These are phyloP conservation scores for Sanghuangporus baumii DNA, from an alignment of 1,284 basidiomycete genomes.

Conservation along the genomic window DNA sequence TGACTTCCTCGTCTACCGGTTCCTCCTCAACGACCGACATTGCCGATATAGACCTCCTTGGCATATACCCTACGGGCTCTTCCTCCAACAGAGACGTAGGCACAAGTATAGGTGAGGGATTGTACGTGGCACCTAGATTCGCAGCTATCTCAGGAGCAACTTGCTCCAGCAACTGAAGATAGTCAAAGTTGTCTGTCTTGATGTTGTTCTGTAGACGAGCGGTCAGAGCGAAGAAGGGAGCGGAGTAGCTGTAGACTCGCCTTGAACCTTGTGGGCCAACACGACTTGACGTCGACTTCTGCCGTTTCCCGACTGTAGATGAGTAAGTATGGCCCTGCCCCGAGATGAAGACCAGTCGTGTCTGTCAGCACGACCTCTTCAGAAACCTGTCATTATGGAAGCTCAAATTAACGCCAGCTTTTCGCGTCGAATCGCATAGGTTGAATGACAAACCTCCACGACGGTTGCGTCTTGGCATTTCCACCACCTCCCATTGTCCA, in stretches of 20 bases:
- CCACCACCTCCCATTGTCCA: conserved; percentile 65
- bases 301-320: conserved; percentile 52
- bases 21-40: conserved; percentile 7
- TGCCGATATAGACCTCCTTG: conserved; percentile 8
- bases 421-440: neutral
- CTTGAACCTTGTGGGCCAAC: conserved; percentile 12
- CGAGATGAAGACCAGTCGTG: conserved; percentile 59
- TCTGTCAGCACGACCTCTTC: conserved; percentile 65
- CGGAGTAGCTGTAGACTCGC: neutral
- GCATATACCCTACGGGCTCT: neutral
- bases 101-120: neutral
- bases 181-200: conserved; percentile 4
- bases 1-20: neutral
- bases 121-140: conserved; percentile 1
- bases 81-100: neutral
- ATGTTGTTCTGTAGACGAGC: neutral
- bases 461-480: conserved; percentile 69
- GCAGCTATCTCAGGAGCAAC: conserved; percentile 6
- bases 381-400: conserved; percentile 42
- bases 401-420: neutral
- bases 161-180: neutral
- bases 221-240: neutral
- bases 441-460: conserved; percentile 42
- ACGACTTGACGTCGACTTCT: conserved; percentile 11
- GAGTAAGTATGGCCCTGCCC: conserved; percentile 68